Evolutionary conservation across 345 rosid species (phyloP), one percentile per base, ranked within the genome.

Genomic region (Euphorbia peplus): DNA sequence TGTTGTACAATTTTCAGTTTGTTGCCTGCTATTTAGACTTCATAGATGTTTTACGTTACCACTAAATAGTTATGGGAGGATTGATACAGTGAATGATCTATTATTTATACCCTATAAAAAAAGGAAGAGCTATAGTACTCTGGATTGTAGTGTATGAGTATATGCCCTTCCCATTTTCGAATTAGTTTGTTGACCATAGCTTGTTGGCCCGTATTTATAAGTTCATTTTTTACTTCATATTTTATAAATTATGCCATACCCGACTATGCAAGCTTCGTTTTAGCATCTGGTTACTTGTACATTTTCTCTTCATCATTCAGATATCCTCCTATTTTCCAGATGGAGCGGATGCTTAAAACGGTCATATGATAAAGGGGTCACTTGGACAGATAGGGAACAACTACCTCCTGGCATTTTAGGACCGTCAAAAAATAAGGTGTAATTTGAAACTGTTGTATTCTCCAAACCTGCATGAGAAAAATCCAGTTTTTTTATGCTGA

Each of bases 261-360:
- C 28, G 64, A 48, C 51, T 58, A 8, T 39, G 64, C n/a, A 51
- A 44, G 55, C 32, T 19, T 63, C n/a, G 58, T 22, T 67, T 22
- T 32, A 29, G 32, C 5, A 53, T 13, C 50, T 16, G 13, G 24
- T 29, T 56, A 18, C 8, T 58, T 21, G 10, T 18, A 30, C 42
- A 32, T 53, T 37, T 57, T 59, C 21, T 55, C 51, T 69, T 50
- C 32, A 73, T 50, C 39, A 47, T 68, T 41, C 39, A 13, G 37
- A 58, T 35, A 28, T 71, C 61, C 54, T 51, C 46, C 46, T 63
- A 29, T 66, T 68, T 32, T 64, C 69, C 57, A 93, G 98, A 76
- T 93, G 98, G 98, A 91, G 93, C 2, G 98, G 98, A 73, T 89
- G 93, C 85, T 79, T 93, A 89, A 93, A 89, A 81, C 86, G 89